Evolutionary conservation across 148 eudicot genomes (phyloP), one percentile per base, ranked within the genome.

Genomic region (Nepenthes gracilis): DNA sequence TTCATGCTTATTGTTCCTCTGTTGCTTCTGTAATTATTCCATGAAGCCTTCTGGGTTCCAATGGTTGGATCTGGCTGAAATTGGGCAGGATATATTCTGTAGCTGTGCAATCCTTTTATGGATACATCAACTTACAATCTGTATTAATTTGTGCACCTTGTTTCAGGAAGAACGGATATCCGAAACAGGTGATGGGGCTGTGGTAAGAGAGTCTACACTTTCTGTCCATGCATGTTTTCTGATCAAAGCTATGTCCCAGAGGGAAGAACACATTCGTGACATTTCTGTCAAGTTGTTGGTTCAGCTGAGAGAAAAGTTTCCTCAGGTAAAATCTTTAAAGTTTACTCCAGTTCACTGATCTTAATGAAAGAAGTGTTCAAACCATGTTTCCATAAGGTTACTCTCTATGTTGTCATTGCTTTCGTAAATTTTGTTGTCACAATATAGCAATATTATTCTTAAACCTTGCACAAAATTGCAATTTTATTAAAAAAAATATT

Each of bases 251-350:
- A 76, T 94, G 85, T 89, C 99, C 43, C 84, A 71, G 62, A 80
- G 97, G 73, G 99, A 89, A 65, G 99, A 94, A 62, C 91, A 94
- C 66, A 76, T 94, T n/a, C 85, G 99, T 43, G 89, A 89, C 61
- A 75, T 81, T 56, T 84, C 95, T 50, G 84, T 94, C 51, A 85
- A 64, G 72, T 78, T 89, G 74, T 75, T 94, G 72, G 78, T 75
- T 78, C 87, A 76, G 64, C 84, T 94, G 34, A 78, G 99, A 67
- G 97, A 94, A 47, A 83, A 68, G 73, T 94, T 94, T 76, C 97
- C 99, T 54, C 99, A 94, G 95, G 99, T 86, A 68, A 67, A 5
- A 49, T 10, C 15, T 11, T 49, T 49, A 0, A 2, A 12, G 6
- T 11, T 12, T 11, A 10, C 13, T 49, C 53, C 53, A 45, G 11